Percentiles rank a stretch among this genome's conserved stretches.
phyloP scores from a whole-genome alignment of 371 early-diverging fungal genomes.

The Mortierella sp. region DNA sequence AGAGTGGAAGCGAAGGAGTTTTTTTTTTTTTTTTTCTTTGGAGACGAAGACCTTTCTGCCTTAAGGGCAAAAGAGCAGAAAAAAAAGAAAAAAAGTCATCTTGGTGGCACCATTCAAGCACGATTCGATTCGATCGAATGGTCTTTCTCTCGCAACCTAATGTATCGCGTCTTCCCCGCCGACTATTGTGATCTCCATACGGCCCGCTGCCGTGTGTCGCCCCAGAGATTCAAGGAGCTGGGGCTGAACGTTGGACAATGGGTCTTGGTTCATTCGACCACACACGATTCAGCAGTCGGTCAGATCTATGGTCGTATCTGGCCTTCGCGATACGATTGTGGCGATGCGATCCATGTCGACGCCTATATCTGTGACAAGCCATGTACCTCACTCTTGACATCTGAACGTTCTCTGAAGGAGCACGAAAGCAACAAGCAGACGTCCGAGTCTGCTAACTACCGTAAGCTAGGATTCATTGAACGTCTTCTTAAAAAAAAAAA shows the following conservation, averaged over 20 bases:
- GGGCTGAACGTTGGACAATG: slow-evolving; percentile 42
- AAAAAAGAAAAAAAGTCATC: background rate
- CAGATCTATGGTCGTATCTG: slow-evolving; percentile 36
- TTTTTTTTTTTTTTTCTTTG: background rate
- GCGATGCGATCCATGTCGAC: slow-evolving; percentile 30
- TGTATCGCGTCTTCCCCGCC: slow-evolving; percentile 34
- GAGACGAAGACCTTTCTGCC: no score
- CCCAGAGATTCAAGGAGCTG: slow-evolving; percentile 18
- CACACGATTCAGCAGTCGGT: slow-evolving; percentile 4
- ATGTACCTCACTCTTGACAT: background rate
- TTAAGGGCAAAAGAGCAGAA: no score
- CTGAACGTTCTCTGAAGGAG: background rate
- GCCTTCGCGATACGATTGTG: slow-evolving; percentile 45
- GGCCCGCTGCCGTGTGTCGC: slow-evolving; percentile 47
- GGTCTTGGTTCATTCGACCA: slow-evolving; percentile 24
- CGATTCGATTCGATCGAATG: background rate
- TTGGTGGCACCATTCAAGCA: background rate
- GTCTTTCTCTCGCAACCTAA: slow-evolving; percentile 1
- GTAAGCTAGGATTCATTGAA: background rate
- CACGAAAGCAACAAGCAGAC: background rate
- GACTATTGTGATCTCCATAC: slow-evolving; percentile 50
- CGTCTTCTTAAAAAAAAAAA: no score
- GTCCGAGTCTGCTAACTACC: background rate
- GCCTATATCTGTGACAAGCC: slow-evolving; percentile 9
- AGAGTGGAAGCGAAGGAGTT: no score